Conservation (phyloP, 805 yeast genomes). For the Spathaspora boniae region DNA sequence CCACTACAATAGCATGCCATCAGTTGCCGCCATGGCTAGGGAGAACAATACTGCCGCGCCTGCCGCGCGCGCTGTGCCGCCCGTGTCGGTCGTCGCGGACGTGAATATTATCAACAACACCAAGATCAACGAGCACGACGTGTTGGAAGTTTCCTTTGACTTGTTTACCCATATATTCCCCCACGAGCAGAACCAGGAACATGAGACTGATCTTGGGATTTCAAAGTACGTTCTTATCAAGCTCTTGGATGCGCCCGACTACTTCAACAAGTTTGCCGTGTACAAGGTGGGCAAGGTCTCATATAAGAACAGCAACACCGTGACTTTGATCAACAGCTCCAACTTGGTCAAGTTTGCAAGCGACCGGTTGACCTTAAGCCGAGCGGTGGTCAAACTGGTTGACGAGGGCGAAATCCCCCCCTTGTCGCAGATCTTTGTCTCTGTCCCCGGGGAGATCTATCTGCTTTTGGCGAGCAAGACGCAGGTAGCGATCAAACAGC, state of each 20-base stretch:
- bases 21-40: too few species aligned
- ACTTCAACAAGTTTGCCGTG: constrained; percentile 28
- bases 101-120: constrained; percentile 33
- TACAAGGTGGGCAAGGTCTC: constrained; percentile 33
- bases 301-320: constrained; percentile 23
- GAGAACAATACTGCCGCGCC: too few species aligned
- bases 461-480: constrained; percentile 30
- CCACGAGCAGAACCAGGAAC: constrained; percentile 5
- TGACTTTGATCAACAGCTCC: constrained; percentile 38
- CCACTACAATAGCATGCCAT: constrained; percentile 3
- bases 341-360: constrained; percentile 29
- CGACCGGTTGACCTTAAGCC: constrained; percentile 40
- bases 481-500: constrained; percentile 29
- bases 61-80: too few species aligned
- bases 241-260: constrained; percentile 38
- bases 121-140: constrained; percentile 20
- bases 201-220: constrained; percentile 1
- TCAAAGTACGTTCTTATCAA: constrained; percentile 30
- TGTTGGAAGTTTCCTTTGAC: constrained; percentile 31
- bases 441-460: constrained; percentile 44
- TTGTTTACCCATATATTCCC: constrained; percentile 33
- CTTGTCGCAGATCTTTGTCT: constrained; percentile 43
- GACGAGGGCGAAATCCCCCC: constrained; percentile 29
- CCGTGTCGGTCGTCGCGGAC: constrained; percentile 25
- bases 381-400: constrained; percentile 35